Base-by-base conservation (phyloP, 345 rosid genomes). In the Camelina neglecta region DNA sequence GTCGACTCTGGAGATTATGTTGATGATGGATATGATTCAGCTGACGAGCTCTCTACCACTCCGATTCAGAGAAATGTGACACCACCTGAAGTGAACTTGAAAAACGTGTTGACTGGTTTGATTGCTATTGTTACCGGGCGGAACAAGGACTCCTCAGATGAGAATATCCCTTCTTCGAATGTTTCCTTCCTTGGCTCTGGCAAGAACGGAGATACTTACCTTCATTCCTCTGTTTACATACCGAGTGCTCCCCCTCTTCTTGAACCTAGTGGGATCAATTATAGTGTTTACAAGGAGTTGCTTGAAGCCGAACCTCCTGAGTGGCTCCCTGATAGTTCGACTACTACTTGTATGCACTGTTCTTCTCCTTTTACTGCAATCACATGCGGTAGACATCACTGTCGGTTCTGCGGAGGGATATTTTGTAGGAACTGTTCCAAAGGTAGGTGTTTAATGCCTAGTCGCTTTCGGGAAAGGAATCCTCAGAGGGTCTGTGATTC, bases 161-260 rank as follows among this genome's bases (percentile, higher is more conserved):
- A 77, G 75, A 85, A 83, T 26, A 21, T 11, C 54, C 78, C 87
- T 2, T 78, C 83, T 59, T 86, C 99, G 3, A 87, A 95, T 84
- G 88, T 84, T 71, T 87, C 94, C 0, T 95, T 95, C 78, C 83
- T 95, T 44, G 97, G 88, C 59, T 89, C 91, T 5, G 80, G 68
- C 58, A 86, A 87, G 80, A 85, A 90, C 54, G 97, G 98, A 15
- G 95, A 92, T 60, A 85, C 95, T 0, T 85, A 74, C 50, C 57
- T 94, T 78, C 90, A 94, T 79, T 84, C 97, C 11, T 92, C 99
- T 0, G 99, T 95, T 76, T 95, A 90, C 75, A 89, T 85, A 63
- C 99, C 98, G 0, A 95, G 97, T 79, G 99, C 99, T 0, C 99
- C 98, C 0, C 99, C 99, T 7, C 97, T 95, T 57, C 73, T 88